phyloP scores from a whole-genome alignment of 164 flowering plant species.

The Kalanchoe fedtschenkoi region DNA sequence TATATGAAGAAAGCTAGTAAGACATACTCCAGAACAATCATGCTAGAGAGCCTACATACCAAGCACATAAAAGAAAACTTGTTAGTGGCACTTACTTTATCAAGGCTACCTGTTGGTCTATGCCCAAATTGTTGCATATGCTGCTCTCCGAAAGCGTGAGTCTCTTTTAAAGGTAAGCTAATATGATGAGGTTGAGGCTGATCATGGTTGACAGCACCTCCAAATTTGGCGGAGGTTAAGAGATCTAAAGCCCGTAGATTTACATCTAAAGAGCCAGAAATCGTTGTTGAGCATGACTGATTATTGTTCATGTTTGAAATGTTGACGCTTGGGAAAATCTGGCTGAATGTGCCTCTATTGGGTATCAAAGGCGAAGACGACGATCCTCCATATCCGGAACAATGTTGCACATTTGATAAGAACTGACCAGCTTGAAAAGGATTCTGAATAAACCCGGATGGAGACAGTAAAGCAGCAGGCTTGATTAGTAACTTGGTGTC shows the following conservation, averaged over 20 bases:
- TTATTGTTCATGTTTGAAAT: constrained; percentile 27
- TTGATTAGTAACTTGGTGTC: constrained; percentile 8
- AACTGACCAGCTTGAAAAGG: constrained; percentile 22
- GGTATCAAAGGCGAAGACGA: constrained; percentile 10
- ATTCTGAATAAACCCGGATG: constrained; percentile 29
- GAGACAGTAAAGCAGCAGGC: constrained; percentile 2
- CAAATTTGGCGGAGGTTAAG: constrained; percentile 29
- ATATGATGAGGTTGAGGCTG: constrained; percentile 18
- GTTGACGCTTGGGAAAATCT: constrained; percentile 52
- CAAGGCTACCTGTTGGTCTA: constrained; percentile 22
- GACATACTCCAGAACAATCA: not conserved
- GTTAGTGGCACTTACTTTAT: not conserved
- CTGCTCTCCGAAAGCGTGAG: constrained; percentile 22
- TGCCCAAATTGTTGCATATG: constrained; percentile 28
- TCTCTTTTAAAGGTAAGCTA: constrained; percentile 19
- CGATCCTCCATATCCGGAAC: constrained; percentile 12
- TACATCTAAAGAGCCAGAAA: constrained; percentile 32
- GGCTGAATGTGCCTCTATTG: constrained; percentile 31
- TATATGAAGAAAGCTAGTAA: not conserved
- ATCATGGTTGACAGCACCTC: constrained; percentile 17
- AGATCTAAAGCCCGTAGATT: constrained; percentile 54
- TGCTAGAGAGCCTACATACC: constrained; percentile 19
- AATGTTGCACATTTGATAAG: constrained; percentile 14
- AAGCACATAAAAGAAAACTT: constrained; percentile 18
- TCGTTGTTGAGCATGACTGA: constrained; percentile 8